Evolutionary conservation across 2,329 filamentous ascomycete genomes (phyloP).

Genomic region (Cytospora paraplurivora): DNA sequence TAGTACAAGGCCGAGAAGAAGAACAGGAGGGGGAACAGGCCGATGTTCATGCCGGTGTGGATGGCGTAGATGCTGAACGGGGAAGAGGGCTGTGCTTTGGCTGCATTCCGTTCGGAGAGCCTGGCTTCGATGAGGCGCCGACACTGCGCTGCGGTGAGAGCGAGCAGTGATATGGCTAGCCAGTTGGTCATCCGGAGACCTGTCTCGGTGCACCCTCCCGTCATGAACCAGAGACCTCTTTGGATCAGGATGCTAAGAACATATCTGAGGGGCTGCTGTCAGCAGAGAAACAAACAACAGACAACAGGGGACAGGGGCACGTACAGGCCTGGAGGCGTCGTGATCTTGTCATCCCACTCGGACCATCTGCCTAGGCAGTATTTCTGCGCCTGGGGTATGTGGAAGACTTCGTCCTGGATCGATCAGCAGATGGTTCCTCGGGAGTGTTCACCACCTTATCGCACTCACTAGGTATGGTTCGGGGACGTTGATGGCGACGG

Average conservation of each 20-base stretch:
- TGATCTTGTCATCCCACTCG: slow-evolving; percentile 96
- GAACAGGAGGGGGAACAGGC: slow-evolving; percentile 85
- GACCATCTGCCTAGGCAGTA: slow-evolving; percentile 76
- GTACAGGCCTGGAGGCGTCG: slow-evolving; percentile 87
- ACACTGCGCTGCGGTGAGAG: slow-evolving; percentile 51
- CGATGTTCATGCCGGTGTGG: slow-evolving; percentile 75
- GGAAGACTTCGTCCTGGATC: slow-evolving; percentile 77
- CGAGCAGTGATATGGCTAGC: slow-evolving; percentile 45
- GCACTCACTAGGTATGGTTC: slow-evolving; percentile 56
- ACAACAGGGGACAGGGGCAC: slow-evolving; percentile 36
- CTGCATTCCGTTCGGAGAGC: slow-evolving; percentile 37
- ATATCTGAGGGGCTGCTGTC: slow-evolving; percentile 44
- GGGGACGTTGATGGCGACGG: slow-evolving; percentile 46
- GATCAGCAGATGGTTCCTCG: slow-evolving; percentile 1
- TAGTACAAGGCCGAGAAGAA: slow-evolving; percentile 97
- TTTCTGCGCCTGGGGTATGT: slow-evolving; percentile 86
- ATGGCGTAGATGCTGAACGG: slow-evolving; percentile 46
- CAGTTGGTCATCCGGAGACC: slow-evolving; percentile 54
- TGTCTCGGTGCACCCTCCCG: slow-evolving; percentile 41
- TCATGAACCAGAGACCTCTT: slow-evolving; percentile 34
- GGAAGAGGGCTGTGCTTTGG: slow-evolving; percentile 12
- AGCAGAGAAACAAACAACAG: slow-evolving; percentile 20
- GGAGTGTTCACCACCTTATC: background rate
- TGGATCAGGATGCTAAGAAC: slow-evolving; percentile 47
- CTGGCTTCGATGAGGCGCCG: slow-evolving; percentile 54